Base-by-base conservation (phyloP, 345 rosid species). In the Ceriops zippeliana region DNA sequence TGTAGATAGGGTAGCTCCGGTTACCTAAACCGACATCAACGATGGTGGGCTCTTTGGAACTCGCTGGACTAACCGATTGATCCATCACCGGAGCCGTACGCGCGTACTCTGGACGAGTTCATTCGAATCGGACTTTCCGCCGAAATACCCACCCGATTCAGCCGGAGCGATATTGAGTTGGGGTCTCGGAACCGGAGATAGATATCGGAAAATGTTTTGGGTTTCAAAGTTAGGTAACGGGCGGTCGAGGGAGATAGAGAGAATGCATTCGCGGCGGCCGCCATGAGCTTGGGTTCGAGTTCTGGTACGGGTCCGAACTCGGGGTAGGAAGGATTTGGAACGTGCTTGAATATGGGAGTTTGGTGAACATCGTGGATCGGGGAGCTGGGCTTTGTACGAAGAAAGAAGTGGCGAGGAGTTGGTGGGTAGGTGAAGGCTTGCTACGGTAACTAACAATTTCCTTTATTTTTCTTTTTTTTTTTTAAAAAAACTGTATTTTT, bases 1-100 rank as follows among this genome's bases (percentile, higher is more conserved):
- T 95, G 62, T 95, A 92, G 71, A 95, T 92, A 61, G 98, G 99
- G 71, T 95, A 95, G 75, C 98, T 95, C 74, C 99, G 89, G 72
- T 74, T 54, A 16, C 99, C 98, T 79, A 95, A 83, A 79, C 90
- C 92, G 68, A 95, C 99, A 6, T 95, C 85, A 42, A 95, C 98
- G 62, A 84, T 66, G 0, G 92, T 89, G 62, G 96, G 91, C 66
- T 32, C 73, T 65, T 58, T 54, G 66, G 87, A 30, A 61, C 77
- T 71, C 53, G 78, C 72, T 35, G 80, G 82, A 49, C 72, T 52
- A 51, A 78, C 76, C 13, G 88, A 79, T 65, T 81, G 85, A 74
- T 84, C 88, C 85, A 91, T 83, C 58, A 88, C 88, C 66, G 76
- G 86, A 73, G 89, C 78, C 46, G 90, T 69, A 63, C 42, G 95